Percentiles rank a stretch among this genome's conserved stretches.
Evolutionary conservation across 73 alveolate genomes (phyloP).

Genomic region (Uronychia setigera): DNA sequence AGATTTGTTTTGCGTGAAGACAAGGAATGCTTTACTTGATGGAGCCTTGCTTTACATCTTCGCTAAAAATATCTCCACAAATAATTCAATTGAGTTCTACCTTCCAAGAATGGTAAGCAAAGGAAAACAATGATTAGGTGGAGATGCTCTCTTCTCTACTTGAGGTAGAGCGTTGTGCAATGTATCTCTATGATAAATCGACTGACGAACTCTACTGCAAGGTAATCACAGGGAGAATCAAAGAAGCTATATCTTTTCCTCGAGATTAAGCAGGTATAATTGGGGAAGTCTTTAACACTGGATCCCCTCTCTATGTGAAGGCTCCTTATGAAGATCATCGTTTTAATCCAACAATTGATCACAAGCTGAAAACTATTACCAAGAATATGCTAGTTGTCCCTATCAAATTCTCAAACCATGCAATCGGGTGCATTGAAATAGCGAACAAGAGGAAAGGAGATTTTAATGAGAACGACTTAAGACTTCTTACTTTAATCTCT

Average conservation of each 20-base stretch:
- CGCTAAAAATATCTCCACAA: slow-evolving; percentile 26
- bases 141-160: slow-evolving; percentile 40
- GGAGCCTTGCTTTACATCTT: slow-evolving; percentile 17
- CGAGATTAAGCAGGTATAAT: slow-evolving; percentile 18
- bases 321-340: slow-evolving; percentile 11
- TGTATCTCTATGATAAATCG: slow-evolving; percentile 37
- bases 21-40: slow-evolving; percentile 46
- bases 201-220: slow-evolving; percentile 57
- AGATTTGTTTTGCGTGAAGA: slow-evolving; percentile 38
- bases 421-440: slow-evolving; percentile 53
- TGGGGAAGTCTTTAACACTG: slow-evolving; percentile 47
- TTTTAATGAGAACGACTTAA: slow-evolving; percentile 30
- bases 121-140: neutral
- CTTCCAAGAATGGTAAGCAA: slow-evolving; percentile 39
- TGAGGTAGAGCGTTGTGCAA: slow-evolving; percentile 47
- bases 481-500: slow-evolving; percentile 9
- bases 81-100: slow-evolving; percentile 40
- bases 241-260: slow-evolving; percentile 23
- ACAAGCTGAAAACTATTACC: slow-evolving; percentile 32
- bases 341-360: slow-evolving; percentile 8
- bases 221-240: slow-evolving; percentile 60
- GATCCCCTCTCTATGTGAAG: slow-evolving; percentile 20
- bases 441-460: slow-evolving; percentile 44
- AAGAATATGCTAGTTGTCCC: slow-evolving; percentile 44
- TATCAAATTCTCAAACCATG: slow-evolving; percentile 47